phyloP scores from a whole-genome alignment of 257 asterid genomes.

The Primulina eburnea region DNA sequence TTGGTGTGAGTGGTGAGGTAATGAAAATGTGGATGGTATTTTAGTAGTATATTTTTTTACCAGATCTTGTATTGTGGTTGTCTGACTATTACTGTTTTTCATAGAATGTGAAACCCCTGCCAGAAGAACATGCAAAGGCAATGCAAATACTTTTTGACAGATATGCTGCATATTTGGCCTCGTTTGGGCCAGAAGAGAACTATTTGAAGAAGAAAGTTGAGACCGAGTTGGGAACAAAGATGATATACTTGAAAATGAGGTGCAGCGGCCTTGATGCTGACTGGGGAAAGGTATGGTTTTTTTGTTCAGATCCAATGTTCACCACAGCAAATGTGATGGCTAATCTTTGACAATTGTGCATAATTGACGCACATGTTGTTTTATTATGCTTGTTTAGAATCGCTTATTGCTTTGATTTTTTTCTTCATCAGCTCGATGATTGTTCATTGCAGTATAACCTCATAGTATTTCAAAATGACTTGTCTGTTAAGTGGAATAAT shows the following conservation, averaged over 20 bases:
- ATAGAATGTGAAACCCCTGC: conserved; percentile 86
- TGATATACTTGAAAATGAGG: conserved; percentile 98
- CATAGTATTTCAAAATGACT: conserved; percentile 5
- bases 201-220: conserved; percentile 96
- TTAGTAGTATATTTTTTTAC: not conserved
- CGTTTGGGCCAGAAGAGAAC: conserved; percentile 83
- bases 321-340: conserved; percentile 12
- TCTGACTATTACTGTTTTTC: conserved; percentile 26
- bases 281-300: conserved; percentile 87
- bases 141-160: conserved; percentile 58
- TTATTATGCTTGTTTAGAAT: conserved; percentile 7
- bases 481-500: not conserved
- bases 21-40: conserved; percentile 14
- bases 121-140: conserved; percentile 67
- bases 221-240: conserved; percentile 73
- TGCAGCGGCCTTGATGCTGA: conserved; percentile 84
- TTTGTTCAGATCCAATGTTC: conserved; percentile 20
- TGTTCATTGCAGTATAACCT: not conserved
- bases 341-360: not conserved
- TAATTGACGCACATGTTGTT: not conserved
- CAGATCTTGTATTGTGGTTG: conserved; percentile 15
- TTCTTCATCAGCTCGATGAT: not conserved
- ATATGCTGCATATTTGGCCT: conserved; percentile 63
- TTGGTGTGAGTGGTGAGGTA: conserved; percentile 95
- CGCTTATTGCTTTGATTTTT: not conserved